These are phyloP conservation scores for Byssochlamys sp. DNA, from an alignment of 2,329 filamentous ascomycete species.

Conservation along the genomic window DNA sequence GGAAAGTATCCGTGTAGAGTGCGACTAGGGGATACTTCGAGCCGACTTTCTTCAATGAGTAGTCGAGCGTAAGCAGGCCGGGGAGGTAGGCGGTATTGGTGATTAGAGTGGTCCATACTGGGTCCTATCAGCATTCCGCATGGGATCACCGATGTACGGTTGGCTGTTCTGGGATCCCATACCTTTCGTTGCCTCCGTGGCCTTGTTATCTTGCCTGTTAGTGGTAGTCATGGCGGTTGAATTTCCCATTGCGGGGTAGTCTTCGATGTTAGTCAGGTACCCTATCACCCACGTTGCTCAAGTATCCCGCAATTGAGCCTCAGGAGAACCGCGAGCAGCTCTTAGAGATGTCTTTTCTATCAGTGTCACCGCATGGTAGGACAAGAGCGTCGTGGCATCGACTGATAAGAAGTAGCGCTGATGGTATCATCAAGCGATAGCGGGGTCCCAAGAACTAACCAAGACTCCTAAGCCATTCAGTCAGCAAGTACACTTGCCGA, in stretches of 20 bases:
- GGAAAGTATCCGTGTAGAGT: slow-evolving; percentile 72
- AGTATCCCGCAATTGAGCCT: neutral
- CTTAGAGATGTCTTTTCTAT: neutral
- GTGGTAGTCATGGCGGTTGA: neutral
- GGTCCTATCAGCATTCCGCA: neutral
- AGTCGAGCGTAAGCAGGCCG: slow-evolving; percentile 70
- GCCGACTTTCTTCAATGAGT: slow-evolving; percentile 57
- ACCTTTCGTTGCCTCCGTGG: neutral
- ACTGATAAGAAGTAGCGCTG: neutral
- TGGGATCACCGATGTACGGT: neutral
- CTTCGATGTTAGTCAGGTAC: neutral
- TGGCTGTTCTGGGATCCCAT: neutral
- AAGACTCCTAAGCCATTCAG: neutral
- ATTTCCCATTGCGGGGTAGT: neutral
- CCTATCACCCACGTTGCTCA: neutral
- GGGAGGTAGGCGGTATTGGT: slow-evolving; percentile 75
- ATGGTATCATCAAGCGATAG: slow-evolving; percentile 1
- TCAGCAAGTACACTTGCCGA: neutral
- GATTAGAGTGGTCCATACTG: slow-evolving; percentile 80
- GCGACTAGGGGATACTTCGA: slow-evolving; percentile 71
- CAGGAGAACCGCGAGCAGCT: neutral
- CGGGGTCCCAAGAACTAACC: neutral
- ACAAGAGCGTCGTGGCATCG: neutral
- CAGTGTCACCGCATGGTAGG: neutral
- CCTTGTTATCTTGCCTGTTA: neutral